A percentile compares a stretch with the other conserved stretches of the same genome.
Conservation (phyloP, 495 filamentous ascomycete species). For the Podospora comata region DNA sequence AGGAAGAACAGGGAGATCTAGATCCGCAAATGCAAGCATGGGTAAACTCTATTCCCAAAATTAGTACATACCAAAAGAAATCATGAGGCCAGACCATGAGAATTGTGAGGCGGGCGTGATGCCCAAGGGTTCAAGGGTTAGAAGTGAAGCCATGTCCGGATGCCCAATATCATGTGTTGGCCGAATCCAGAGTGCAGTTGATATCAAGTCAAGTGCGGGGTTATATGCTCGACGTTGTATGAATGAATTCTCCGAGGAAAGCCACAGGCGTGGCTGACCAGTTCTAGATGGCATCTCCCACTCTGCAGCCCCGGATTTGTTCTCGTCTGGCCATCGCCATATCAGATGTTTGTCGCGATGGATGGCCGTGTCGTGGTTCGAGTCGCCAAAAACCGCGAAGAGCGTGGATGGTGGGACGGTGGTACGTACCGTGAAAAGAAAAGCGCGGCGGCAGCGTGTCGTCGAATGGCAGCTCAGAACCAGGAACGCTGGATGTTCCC, state of each 20-base stretch:
- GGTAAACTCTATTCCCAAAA: constrained; percentile 16
- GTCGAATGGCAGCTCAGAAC: constrained; percentile 5
- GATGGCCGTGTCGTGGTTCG: constrained; percentile 10
- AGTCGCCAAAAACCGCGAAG: constrained; percentile 19
- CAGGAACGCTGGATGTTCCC: constrained; percentile 2
- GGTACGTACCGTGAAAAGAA: neutral
- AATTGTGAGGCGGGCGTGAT: neutral
- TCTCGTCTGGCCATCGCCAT: constrained; percentile 5
- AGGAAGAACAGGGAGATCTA: constrained; percentile 15
- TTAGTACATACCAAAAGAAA: neutral
- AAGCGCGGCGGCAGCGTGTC: constrained; percentile 8
- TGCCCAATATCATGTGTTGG: constrained; percentile 6
- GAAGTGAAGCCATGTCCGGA: constrained; percentile 2
- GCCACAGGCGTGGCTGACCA: constrained; percentile 23
- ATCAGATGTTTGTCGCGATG: constrained; percentile 13
- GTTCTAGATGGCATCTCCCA: neutral
- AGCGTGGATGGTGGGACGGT: neutral
- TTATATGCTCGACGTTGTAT: neutral
- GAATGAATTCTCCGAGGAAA: constrained; percentile 10
- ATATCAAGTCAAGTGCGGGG: neutral
- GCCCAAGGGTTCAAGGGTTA: neutral
- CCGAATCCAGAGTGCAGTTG: constrained; percentile 1
- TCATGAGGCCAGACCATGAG: neutral
- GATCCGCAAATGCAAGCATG: constrained; percentile 18
- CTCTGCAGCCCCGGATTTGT: neutral